Evolutionary conservation across 176 grass and related monocot genomes (phyloP), one percentile per base, ranked within the genome.

Genomic region (Aegilops longissima): DNA sequence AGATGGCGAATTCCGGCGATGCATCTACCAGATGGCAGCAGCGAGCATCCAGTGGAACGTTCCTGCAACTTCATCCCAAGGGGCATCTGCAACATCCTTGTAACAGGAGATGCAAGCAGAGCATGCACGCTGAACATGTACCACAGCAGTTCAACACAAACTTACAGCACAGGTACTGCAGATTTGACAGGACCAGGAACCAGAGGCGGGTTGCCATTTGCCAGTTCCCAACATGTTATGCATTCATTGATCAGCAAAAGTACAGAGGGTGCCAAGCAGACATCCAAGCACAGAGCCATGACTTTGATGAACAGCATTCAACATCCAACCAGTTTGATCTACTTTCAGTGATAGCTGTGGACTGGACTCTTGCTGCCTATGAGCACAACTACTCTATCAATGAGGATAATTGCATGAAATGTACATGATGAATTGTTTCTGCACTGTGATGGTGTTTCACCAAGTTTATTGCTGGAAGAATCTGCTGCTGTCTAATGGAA

Each of bases 251-350:
- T 25, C 76, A 87, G 1, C 72, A 18, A 18, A 78, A 76, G 68
- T 87, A 87, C 49, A 59, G 83, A 77, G 91, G 91, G 2, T 93
- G 91, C 21, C 72, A 73, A 62, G 70, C 66, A 17, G 81, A 88
- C 20, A 79, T 85, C 18, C 2, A 9, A 5, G 7, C 11, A 1
- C 84, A 84, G 39, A 75, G 27, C 14, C 83, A 82, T 56, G n/a
- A 66, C 27, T 81, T 33, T 29, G 27, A 68, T 31, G 30, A 78
- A 66, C 71, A 20, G 40, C 81, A 20, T 6, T 27, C 5, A 31
- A 29, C 3, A 34, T 30, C 5, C n/a, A 13, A 14, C 82, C 13
- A 61, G 27, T 54, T 54, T 54, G 51, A 54, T 54, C 51, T 54
- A 18, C 51, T 54, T 54, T 7, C 16, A 54, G 51, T 7, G 51